Evolutionary conservation across 208 protist species (phyloP), one percentile per base, ranked within the genome.

Genomic region (Wallacemonas collosoma): DNA sequence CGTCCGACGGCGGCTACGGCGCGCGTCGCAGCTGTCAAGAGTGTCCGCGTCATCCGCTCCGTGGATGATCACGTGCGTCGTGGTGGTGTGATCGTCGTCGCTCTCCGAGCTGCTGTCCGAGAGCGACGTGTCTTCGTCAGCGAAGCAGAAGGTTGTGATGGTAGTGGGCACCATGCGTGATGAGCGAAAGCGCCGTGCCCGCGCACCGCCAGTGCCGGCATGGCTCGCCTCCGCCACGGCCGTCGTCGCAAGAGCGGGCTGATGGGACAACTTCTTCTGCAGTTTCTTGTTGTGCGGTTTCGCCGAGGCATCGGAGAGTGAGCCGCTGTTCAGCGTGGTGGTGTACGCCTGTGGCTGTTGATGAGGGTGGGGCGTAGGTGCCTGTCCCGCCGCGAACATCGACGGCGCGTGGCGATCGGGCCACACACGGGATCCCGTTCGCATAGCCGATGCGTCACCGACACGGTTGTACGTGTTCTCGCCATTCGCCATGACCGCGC

Each of bases 271-370:
- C 65, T 92, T 92, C 39, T 84, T 83, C 1, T 67, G 79, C 2
- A 92, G 69, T 68, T 88, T 89, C 65, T 92, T 92, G 71, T 88
- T 91, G 72, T 88, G 85, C 41, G 68, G 77, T 2, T 54, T 43
- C 14, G 38, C 35, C 61, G 35, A 17, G 11, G 39, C 15, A 26
- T 26, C 26, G 26, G 26, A 26, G 26, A 26, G 26, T 26, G 26
- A 26, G 26, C 26, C 26, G 26, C 26, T 26, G 26, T 26, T 26
- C 26, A 26, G 26, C 26, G 26, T 26, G 26, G 26, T 0, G 26
- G 26, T 26, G 26, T 26, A 26, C 26, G 26, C 26, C 26, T 26
- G 26, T 26, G 26, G 26, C 26, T 26, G 26, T 26, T 26, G 26
- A 26, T 26, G 26, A 26, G 26, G 26, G 26, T 26, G 26, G 26